Evolutionary conservation across 306 rosid species (phyloP).

Genomic region (Quercus agrifolia): DNA sequence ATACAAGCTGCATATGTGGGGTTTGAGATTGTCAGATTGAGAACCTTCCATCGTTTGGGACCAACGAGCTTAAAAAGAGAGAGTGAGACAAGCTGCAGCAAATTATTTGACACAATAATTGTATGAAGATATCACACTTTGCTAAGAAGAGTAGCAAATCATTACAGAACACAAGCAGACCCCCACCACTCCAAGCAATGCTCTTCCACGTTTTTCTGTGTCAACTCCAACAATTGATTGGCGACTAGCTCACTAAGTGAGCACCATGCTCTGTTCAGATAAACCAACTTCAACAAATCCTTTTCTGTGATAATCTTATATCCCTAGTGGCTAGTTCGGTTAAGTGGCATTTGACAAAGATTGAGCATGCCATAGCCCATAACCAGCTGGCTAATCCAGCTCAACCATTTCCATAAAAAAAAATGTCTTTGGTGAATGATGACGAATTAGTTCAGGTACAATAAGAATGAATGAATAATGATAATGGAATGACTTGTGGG

Average conservation of each 20-base stretch:
- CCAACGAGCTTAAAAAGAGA: too few species aligned
- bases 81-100: too few species aligned
- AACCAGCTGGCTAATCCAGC: slow-evolving; percentile 47
- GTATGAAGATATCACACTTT: too few species aligned
- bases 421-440: not conserved
- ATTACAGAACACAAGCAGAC: not conserved
- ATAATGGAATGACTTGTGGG: not conserved
- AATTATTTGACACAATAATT: too few species aligned
- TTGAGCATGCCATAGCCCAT: not conserved
- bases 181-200: not conserved
- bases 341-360: not conserved
- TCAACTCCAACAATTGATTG: not conserved
- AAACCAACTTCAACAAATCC: too few species aligned
- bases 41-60: too few species aligned
- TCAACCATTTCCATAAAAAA: slow-evolving; percentile 36
- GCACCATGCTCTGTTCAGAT: not conserved
- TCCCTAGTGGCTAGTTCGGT: not conserved
- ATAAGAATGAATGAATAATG: not conserved
- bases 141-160: not conserved
- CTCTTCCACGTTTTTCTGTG: not conserved
- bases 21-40: too few species aligned
- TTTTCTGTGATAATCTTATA: not conserved
- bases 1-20: too few species aligned
- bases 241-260: not conserved
- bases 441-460: not conserved